These are phyloP conservation scores for Saussurea involucrata DNA, from an alignment of 129 eudicot genomes.

Conservation along the genomic window DNA sequence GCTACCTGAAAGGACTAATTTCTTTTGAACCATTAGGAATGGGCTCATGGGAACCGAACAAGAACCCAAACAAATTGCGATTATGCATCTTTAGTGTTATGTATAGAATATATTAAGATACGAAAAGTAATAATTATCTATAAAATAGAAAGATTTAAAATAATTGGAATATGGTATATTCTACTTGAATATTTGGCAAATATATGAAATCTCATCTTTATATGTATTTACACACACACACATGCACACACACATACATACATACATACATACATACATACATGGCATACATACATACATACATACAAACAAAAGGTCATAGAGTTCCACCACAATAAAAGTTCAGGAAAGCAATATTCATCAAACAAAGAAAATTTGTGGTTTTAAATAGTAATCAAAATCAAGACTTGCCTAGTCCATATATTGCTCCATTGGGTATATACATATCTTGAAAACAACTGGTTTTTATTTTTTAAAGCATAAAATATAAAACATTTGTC, in stretches of 20 bases:
- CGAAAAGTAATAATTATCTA: neutral
- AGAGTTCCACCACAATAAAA: neutral
- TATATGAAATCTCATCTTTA: neutral
- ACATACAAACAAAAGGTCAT: neutral
- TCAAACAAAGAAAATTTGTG: neutral
- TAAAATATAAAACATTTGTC: neutral
- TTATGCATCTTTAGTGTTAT: too few relatives aligned
- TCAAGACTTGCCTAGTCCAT: neutral
- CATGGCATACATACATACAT: neutral
- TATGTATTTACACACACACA: neutral
- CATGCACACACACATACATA: neutral
- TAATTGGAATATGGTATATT: neutral
- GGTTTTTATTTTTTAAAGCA: neutral
- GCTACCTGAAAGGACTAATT: too few relatives aligned
- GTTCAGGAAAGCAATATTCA: neutral
- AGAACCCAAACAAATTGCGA: neutral
- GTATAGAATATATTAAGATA: too few relatives aligned
- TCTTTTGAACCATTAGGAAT: neutral
- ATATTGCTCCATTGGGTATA: too few relatives aligned
- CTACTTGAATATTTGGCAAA: neutral
- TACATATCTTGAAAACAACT: too few relatives aligned
- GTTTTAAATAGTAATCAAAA: neutral
- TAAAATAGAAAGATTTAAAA: too few relatives aligned
- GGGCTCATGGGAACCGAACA: too few relatives aligned
- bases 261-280: neutral